Conservation (phyloP, 331 rosid genomes). For the Erythrophleum ivorense region DNA sequence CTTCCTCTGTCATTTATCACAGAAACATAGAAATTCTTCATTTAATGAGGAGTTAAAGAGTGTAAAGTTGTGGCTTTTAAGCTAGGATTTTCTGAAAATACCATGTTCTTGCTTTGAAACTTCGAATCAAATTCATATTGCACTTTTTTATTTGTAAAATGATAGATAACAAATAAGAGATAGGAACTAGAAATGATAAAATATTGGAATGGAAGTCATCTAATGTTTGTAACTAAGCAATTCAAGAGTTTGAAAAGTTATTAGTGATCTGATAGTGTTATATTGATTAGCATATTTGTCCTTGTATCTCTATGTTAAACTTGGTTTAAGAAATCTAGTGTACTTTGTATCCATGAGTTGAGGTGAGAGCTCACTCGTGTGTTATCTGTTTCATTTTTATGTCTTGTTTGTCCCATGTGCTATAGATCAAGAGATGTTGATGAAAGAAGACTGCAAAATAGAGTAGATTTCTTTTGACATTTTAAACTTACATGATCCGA, state of each 20-base stretch:
- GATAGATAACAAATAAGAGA: background rate
- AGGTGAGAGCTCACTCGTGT: background rate
- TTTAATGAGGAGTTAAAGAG: background rate
- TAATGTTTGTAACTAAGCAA: background rate
- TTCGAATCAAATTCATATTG: background rate
- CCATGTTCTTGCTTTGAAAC: slow-evolving; percentile 3
- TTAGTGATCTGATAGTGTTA: background rate
- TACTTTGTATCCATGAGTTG: no score
- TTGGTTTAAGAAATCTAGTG: background rate
- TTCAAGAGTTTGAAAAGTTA: background rate
- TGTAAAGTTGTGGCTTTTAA: background rate
- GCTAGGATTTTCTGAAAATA: background rate
- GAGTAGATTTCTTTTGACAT: background rate
- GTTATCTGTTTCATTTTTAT: background rate
- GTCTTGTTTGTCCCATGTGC: background rate
- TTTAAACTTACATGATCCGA: slow-evolving; percentile 22
- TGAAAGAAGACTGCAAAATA: slow-evolving; percentile 5
- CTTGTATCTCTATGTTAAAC: background rate
- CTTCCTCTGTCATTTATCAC: background rate
- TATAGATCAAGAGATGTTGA: background rate
- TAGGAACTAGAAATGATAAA: background rate
- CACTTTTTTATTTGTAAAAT: background rate
- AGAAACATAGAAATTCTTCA: background rate
- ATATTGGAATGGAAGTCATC: background rate
- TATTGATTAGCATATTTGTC: background rate